phyloP scores from a whole-genome alignment of 495 filamentous ascomycete species.

The Hypoxylon fuscum region DNA sequence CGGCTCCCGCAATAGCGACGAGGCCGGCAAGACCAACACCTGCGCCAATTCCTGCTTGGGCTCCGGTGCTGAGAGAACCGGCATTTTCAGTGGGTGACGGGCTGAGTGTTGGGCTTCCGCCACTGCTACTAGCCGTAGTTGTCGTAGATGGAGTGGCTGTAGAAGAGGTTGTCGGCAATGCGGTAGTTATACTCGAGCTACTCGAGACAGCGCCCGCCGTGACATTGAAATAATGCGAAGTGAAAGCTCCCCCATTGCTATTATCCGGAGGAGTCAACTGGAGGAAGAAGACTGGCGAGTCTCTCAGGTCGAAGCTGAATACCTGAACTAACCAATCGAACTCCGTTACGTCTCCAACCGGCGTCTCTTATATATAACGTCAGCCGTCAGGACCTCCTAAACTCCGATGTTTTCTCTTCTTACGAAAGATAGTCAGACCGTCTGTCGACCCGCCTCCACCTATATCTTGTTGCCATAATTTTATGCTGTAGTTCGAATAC shows the following conservation, averaged over 20 bases:
- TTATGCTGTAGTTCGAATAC: slow-evolving; percentile 32
- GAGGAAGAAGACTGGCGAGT: slow-evolving; percentile 46
- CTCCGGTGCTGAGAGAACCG: slow-evolving; percentile 20
- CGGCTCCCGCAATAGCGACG: neutral
- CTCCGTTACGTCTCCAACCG: slow-evolving; percentile 18
- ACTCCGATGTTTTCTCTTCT: neutral
- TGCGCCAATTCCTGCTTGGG: slow-evolving; percentile 34
- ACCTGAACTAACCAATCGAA: slow-evolving; percentile 49
- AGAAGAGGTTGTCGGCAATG: no score
- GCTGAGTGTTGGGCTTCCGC: neutral
- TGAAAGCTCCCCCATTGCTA: slow-evolving; percentile 17
- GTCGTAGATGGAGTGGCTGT: neutral
- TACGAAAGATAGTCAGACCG: slow-evolving; percentile 37
- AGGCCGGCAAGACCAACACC: slow-evolving; percentile 17
- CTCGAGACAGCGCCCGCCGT: neutral
- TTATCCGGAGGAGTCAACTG: slow-evolving; percentile 27
- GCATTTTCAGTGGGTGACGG: neutral
- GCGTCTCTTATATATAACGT: neutral
- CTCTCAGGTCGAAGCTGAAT: slow-evolving; percentile 37
- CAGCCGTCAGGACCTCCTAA: neutral
- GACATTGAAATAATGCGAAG: slow-evolving; percentile 49
- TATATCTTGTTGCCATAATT: slow-evolving; percentile 30
- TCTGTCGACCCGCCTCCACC: slow-evolving; percentile 1
- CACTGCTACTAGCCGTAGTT: neutral
- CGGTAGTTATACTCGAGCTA: no score